These are phyloP conservation scores for Magnolia changhungtana DNA, from an alignment of 164 flowering plant species.

Conservation along the genomic window DNA sequence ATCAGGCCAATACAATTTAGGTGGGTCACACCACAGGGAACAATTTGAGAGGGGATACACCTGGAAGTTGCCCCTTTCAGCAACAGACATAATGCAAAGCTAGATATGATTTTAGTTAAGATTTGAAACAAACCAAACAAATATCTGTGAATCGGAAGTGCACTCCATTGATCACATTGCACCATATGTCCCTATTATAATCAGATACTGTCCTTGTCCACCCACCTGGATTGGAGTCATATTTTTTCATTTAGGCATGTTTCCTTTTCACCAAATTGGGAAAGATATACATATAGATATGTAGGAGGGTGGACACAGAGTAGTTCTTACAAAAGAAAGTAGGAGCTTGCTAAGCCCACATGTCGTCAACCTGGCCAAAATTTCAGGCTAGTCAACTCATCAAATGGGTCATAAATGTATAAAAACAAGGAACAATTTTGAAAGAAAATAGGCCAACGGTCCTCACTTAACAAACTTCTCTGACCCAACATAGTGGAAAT, in stretches of 20 bases:
- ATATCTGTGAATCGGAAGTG: not conserved
- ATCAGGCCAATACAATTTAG: too few relatives aligned
- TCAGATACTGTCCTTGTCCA: not conserved
- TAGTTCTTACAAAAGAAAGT: not conserved
- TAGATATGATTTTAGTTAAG: not conserved
- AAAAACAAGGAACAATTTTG: not conserved
- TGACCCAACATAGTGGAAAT: too few relatives aligned
- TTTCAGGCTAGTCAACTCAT: not conserved
- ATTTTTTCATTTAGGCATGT: not conserved
- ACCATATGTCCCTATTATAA: not conserved
- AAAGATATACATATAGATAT: not conserved
- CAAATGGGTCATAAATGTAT: not conserved
- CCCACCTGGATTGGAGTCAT: not conserved
- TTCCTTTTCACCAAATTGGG: not conserved
- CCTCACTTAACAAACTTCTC: too few relatives aligned
- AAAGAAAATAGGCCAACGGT: not conserved
- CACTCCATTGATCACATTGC: not conserved
- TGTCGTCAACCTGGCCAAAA: not conserved
- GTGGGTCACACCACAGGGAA: too few relatives aligned
- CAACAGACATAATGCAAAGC: not conserved
- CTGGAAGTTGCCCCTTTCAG: not conserved
- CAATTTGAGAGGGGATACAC: not conserved
- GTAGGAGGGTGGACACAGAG: not conserved
- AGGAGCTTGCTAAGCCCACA: not conserved
- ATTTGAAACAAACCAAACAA: not conserved